phyloP scores from a whole-genome alignment of 2,329 filamentous ascomycete genomes.

The Mycosphaerella arachidis region DNA sequence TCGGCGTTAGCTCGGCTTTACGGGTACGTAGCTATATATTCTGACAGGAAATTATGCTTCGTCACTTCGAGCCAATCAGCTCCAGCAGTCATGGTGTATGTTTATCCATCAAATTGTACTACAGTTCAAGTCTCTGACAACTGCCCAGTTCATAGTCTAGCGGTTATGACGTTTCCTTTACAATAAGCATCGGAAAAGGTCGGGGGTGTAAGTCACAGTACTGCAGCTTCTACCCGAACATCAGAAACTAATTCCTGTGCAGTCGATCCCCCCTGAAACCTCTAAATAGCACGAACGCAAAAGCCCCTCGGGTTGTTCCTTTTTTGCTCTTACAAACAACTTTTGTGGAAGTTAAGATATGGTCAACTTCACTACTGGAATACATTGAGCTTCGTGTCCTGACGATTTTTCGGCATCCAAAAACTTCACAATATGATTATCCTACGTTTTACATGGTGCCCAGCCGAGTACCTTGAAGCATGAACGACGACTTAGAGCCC shows the following conservation, averaged over 20 bases:
- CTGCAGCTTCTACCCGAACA: too few species aligned
- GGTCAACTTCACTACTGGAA: neutral
- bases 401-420: too few species aligned
- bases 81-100: neutral
- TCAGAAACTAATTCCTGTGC: too few species aligned
- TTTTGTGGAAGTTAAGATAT: neutral
- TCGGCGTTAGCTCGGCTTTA: too few species aligned
- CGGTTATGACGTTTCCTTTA: constrained; percentile 9
- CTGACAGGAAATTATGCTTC: too few species aligned
- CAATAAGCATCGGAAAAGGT: constrained; percentile 3
- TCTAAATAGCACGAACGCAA: neutral
- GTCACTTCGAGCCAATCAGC: too few species aligned
- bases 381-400: too few species aligned
- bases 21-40: too few species aligned
- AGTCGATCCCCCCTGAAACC: constrained; percentile 1
- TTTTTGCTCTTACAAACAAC: neutral
- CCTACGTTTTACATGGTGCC: too few species aligned
- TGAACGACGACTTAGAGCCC: too few species aligned
- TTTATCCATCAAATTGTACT: neutral
- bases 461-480: too few species aligned
- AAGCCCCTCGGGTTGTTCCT: neutral
- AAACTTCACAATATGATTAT: too few species aligned
- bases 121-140: neutral
- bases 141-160: neutral
- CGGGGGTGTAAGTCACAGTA: neutral